phyloP scores from a whole-genome alignment of 2,329 filamentous ascomycete genomes.

The Lecanosticta acicola region DNA sequence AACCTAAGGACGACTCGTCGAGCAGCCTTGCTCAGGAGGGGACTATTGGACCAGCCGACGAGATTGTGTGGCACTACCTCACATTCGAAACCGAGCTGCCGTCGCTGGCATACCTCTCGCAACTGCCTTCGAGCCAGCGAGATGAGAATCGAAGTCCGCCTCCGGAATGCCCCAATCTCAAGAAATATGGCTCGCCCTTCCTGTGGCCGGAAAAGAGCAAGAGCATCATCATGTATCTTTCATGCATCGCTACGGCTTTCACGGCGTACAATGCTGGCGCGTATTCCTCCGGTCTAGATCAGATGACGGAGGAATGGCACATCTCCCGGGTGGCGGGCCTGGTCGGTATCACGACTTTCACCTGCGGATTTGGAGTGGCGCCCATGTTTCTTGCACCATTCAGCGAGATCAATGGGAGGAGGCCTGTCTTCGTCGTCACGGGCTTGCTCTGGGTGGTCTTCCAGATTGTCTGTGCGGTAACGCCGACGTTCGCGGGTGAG shows the following conservation, averaged over 20 bases:
- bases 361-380: conserved; percentile 69
- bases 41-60: conserved; percentile 15
- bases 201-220: conserved; percentile 68
- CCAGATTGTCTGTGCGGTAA: conserved; percentile 68
- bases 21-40: conserved; percentile 12
- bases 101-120: conserved; percentile 35
- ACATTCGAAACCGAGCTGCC: conserved; percentile 58
- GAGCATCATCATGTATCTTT: conserved; percentile 63
- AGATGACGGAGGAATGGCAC: conserved; percentile 62
- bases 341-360: conserved; percentile 75
- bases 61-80: conserved; percentile 54
- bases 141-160: conserved; percentile 30
- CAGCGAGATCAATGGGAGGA: conserved; percentile 73
- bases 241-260: conserved; percentile 67
- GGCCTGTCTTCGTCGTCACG: conserved; percentile 71
- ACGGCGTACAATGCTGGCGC: conserved; percentile 73
- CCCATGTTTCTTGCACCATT: conserved; percentile 87
- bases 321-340: conserved; percentile 62
- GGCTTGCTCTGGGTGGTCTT: conserved; percentile 67
- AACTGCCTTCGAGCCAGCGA: conserved; percentile 21
- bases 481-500: conserved; percentile 65
- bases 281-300: conserved; percentile 63
- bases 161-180: conserved; percentile 60
- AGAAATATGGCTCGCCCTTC: conserved; percentile 63
- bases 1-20: conserved; percentile 10